These are phyloP conservation scores for Phytophthora hybrid DNA, from an alignment of 352 stramenopile species.

Conservation along the genomic window DNA sequence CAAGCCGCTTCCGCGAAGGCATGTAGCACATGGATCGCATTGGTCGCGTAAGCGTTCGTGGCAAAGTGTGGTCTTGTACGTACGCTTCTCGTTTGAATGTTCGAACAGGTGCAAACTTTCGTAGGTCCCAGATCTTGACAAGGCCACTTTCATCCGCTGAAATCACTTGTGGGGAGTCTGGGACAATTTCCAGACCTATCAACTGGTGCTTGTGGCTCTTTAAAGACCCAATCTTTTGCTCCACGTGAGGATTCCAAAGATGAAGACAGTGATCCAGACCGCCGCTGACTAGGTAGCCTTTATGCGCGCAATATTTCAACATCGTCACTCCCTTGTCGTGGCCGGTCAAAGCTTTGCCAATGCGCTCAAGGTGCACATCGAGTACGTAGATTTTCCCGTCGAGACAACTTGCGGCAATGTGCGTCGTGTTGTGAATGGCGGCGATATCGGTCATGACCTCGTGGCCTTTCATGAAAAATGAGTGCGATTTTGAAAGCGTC, in stretches of 20 bases:
- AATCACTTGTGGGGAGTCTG: conserved; percentile 57
- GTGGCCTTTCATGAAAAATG: conserved; percentile 49
- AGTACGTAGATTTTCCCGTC: conserved; percentile 72
- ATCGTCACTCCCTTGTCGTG: conserved; percentile 55
- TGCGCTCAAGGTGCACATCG: conserved; percentile 41
- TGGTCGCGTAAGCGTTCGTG: conserved; percentile 22
- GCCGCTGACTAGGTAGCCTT: conserved; percentile 63
- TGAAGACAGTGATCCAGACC: conserved; percentile 64
- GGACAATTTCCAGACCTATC: conserved; percentile 59
- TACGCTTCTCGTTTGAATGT: conserved; percentile 44
- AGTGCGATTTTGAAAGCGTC: conserved; percentile 39
- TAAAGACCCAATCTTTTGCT: conserved; percentile 62
- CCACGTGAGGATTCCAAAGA: conserved; percentile 72
- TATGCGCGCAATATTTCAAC: conserved; percentile 54
- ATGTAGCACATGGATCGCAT: conserved; percentile 59
- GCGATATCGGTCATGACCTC: conserved; percentile 51
- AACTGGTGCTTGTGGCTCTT: conserved; percentile 54
- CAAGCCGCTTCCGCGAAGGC: conserved; percentile 47
- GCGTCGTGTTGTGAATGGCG: conserved; percentile 42
- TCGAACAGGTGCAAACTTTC: conserved; percentile 52
- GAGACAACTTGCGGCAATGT: conserved; percentile 51
- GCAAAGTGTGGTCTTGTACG: conserved; percentile 30
- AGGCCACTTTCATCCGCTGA: conserved; percentile 60
- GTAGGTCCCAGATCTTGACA: conserved; percentile 57
- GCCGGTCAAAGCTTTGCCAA: conserved; percentile 46